A percentile compares a stretch with the other conserved stretches of the same genome.
Evolutionary conservation across 768 basidiomycete species (phyloP).

Genomic region (Termitomyces sp.): DNA sequence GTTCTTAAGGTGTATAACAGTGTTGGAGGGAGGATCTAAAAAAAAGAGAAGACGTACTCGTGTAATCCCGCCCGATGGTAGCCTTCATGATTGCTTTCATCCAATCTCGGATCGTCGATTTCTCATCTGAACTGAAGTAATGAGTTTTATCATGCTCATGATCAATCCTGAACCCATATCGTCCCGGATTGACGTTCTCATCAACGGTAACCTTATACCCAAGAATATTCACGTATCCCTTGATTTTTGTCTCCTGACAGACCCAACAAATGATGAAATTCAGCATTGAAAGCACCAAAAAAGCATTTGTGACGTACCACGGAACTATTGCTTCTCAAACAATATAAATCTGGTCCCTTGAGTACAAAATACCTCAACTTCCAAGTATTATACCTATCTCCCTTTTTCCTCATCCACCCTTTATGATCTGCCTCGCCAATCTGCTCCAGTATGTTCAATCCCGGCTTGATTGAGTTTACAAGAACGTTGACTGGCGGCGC

Average conservation of each 20-base stretch:
- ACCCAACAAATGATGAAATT: not conserved
- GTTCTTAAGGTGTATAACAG: conserved; percentile 44
- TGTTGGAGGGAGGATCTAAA: not conserved
- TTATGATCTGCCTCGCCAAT: conserved; percentile 86
- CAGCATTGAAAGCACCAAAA: not conserved
- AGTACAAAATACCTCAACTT: conserved; percentile 88
- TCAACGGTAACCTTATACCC: conserved; percentile 94
- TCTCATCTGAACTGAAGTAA: conserved; percentile 90
- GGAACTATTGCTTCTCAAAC: conserved; percentile 69
- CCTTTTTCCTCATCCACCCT: conserved; percentile 96
- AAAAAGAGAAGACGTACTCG: conserved; percentile 47
- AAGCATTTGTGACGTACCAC: conserved; percentile 30
- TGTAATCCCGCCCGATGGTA: conserved; percentile 91
- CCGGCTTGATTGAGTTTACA: conserved; percentile 42
- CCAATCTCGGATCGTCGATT: conserved; percentile 85
- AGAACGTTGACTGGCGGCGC: conserved; percentile 11
- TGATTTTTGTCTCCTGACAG: conserved; percentile 85
- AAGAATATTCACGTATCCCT: conserved; percentile 89
- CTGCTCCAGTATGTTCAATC: conserved; percentile 78
- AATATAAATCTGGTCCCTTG: conserved; percentile 90
- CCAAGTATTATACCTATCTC: conserved; percentile 91
- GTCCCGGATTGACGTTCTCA: conserved; percentile 86
- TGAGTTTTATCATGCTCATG: conserved; percentile 86
- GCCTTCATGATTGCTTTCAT: conserved; percentile 99
- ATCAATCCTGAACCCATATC: conserved; percentile 92